Evolutionary conservation across 768 basidiomycete genomes (phyloP).

Genomic region (Panaeolus papilionaceus): DNA sequence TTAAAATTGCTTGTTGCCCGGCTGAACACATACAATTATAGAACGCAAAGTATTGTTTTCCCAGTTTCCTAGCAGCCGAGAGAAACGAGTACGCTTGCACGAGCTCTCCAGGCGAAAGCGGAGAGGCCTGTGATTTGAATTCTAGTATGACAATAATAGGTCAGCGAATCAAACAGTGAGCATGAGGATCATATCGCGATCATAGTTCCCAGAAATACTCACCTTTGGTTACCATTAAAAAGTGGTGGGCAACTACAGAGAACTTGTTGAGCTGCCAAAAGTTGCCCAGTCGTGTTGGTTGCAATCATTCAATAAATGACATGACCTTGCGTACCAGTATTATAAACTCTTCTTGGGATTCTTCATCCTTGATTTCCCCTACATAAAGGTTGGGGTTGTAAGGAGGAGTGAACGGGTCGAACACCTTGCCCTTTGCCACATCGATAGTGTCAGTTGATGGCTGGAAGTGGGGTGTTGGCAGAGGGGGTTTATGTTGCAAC

Average conservation of each 20-base stretch:
- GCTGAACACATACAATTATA: conserved; percentile 76
- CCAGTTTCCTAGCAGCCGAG: conserved; percentile 65
- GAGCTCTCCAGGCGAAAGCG: conserved; percentile 80
- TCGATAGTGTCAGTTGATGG: conserved; percentile 27
- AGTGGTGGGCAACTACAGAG: conserved; percentile 83
- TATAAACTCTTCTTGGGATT: conserved; percentile 62
- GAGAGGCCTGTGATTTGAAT: conserved; percentile 78
- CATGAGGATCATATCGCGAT: conserved; percentile 1
- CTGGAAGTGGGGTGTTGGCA: conserved; percentile 47
- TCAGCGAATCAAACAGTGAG: neutral
- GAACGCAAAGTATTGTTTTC: conserved; percentile 76
- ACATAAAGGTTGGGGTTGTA: conserved; percentile 79
- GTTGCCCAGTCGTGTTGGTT: neutral
- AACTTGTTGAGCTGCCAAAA: conserved; percentile 81
- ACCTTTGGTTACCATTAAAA: conserved; percentile 90
- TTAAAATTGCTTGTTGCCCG: neutral
- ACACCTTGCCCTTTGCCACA: conserved; percentile 38
- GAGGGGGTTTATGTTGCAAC: conserved; percentile 74
- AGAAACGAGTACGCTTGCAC: conserved; percentile 80
- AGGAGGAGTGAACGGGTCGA: conserved; percentile 87
- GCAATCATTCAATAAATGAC: neutral
- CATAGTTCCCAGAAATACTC: conserved; percentile 20
- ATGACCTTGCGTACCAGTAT: conserved; percentile 61
- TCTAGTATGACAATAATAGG: conserved; percentile 47
- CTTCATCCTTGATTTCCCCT: conserved; percentile 74